Evolutionary conservation across 768 basidiomycete species (phyloP).

Genomic region (Asterophora parasitica): DNA sequence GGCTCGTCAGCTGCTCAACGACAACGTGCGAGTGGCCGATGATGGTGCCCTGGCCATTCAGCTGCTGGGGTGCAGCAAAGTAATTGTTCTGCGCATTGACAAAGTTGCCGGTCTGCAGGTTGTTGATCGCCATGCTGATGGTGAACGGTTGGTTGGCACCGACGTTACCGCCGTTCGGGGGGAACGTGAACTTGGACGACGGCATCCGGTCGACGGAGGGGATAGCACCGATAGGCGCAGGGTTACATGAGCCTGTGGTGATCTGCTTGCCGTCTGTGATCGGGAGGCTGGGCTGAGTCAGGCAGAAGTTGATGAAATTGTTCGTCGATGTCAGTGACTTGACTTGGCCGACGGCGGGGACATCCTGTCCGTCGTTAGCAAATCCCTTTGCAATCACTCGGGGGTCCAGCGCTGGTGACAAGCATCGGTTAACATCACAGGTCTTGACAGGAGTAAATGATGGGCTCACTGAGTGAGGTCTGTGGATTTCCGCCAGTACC

Average conservation of each 20-base stretch:
- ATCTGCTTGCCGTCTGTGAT: constrained; percentile 51
- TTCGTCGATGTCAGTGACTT: constrained; percentile 48
- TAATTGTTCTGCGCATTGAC: constrained; percentile 43
- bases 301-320: constrained; percentile 57
- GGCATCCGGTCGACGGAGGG: constrained; percentile 40
- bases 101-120: constrained; percentile 43
- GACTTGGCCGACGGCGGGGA: constrained; percentile 38
- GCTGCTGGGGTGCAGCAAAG: constrained; percentile 49
- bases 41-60: constrained; percentile 41
- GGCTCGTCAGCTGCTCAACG: constrained; percentile 38
- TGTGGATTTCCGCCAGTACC: constrained; percentile 34
- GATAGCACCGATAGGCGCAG: constrained; percentile 49
- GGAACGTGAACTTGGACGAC: constrained; percentile 37
- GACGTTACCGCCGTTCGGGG: constrained; percentile 38
- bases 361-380: constrained; percentile 43
- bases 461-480: constrained; percentile 33
- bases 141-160: constrained; percentile 40
- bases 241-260: constrained; percentile 48
- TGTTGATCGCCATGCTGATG: constrained; percentile 37
- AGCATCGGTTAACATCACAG: background rate
- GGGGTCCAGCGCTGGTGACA: constrained; percentile 43
- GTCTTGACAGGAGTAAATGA: background rate
- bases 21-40: constrained; percentile 52
- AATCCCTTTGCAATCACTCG: constrained; percentile 45
- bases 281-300: constrained; percentile 34